These are phyloP conservation scores for Sporisorium exsertum DNA, from an alignment of 1,284 basidiomycete species.

Conservation along the genomic window DNA sequence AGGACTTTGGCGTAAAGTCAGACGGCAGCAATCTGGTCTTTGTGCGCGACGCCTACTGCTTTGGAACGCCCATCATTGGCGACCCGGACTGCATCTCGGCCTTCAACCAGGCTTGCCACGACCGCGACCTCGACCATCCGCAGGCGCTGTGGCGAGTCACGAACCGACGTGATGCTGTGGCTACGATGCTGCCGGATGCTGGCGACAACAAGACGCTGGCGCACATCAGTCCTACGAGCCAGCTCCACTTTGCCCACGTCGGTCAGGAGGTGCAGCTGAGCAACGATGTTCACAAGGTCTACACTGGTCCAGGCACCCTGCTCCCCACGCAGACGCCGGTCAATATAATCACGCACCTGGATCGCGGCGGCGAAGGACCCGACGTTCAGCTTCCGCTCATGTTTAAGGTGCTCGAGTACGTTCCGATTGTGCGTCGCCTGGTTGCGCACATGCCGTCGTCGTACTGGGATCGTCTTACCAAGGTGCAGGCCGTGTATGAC, in stretches of 20 bases:
- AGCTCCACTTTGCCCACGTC: constrained; percentile 54
- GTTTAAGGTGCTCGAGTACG: constrained; percentile 22
- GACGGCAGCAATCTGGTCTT: constrained; percentile 33
- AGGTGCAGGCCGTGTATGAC: constrained; percentile 30
- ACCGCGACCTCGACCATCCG: constrained; percentile 38
- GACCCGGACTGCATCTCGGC: constrained; percentile 50
- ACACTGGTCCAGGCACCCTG: constrained; percentile 49
- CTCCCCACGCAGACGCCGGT: constrained; percentile 33
- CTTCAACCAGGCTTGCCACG: constrained; percentile 35
- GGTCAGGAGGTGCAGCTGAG: constrained; percentile 48
- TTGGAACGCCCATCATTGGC: constrained; percentile 50
- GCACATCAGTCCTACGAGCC: constrained; percentile 44
- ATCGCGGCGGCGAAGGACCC: constrained; percentile 35
- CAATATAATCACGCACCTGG: constrained; percentile 46
- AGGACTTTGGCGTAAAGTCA: constrained; percentile 39
- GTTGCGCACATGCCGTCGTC: constrained; percentile 39
- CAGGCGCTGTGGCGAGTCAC: constrained; percentile 46
- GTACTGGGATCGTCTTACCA: constrained; percentile 45
- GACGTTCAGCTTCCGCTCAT: constrained; percentile 28
- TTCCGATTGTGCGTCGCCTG: constrained; percentile 30
- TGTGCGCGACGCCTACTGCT: constrained; percentile 52
- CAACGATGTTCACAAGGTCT: constrained; percentile 29
- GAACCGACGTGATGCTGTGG: constrained; percentile 45
- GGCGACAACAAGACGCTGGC: constrained; percentile 38
- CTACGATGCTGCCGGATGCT: constrained; percentile 45